A percentile compares a stretch with the other conserved stretches of the same genome.
Evolutionary conservation across 2,329 filamentous ascomycete genomes (phyloP).

Genomic region (Cladobotryum protrusum): DNA sequence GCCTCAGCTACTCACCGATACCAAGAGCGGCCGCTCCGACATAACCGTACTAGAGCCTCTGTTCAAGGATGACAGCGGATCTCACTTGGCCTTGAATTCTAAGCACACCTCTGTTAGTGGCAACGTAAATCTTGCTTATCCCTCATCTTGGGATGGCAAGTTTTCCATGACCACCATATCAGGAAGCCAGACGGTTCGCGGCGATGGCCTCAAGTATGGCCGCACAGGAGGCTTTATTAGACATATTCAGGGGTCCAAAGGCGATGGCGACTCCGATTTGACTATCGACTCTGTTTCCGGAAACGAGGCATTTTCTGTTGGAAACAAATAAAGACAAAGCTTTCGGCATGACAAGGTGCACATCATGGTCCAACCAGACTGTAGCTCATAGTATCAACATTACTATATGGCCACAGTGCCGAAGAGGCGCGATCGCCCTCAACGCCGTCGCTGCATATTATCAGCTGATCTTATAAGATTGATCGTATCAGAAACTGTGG

Average conservation of each 20-base stretch:
- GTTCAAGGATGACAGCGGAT: conserved; percentile 26
- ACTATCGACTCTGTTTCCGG: conserved; percentile 27
- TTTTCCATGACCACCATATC: conserved; percentile 35
- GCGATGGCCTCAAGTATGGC: conserved; percentile 37
- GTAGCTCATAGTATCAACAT: too few relatives aligned
- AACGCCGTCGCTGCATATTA: too few relatives aligned
- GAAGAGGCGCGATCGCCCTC: too few relatives aligned
- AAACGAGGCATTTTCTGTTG: conserved; percentile 22
- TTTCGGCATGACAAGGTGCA: too few relatives aligned
- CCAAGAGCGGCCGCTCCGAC: conserved; percentile 37
- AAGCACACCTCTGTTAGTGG: conserved; percentile 42
- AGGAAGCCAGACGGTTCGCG: conserved; percentile 34
- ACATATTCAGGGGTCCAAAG: conserved; percentile 35
- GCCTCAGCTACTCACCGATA: conserved; percentile 33
- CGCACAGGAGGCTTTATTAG: conserved; percentile 28
- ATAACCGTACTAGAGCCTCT: conserved; percentile 39
- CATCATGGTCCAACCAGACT: too few relatives aligned
- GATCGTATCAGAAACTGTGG: too few relatives aligned
- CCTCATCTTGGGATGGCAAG: conserved; percentile 43
- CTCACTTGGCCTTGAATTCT: conserved; percentile 32
- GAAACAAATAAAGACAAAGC: conserved; percentile 12
- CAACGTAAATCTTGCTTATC: conserved; percentile 37
- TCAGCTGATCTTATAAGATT: too few relatives aligned
- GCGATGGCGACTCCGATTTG: conserved; percentile 29
- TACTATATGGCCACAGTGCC: too few relatives aligned